Evolutionary conservation across 1,284 basidiomycete species (phyloP), one percentile per base, ranked within the genome.

Genomic region (Rhodotorula sp.): DNA sequence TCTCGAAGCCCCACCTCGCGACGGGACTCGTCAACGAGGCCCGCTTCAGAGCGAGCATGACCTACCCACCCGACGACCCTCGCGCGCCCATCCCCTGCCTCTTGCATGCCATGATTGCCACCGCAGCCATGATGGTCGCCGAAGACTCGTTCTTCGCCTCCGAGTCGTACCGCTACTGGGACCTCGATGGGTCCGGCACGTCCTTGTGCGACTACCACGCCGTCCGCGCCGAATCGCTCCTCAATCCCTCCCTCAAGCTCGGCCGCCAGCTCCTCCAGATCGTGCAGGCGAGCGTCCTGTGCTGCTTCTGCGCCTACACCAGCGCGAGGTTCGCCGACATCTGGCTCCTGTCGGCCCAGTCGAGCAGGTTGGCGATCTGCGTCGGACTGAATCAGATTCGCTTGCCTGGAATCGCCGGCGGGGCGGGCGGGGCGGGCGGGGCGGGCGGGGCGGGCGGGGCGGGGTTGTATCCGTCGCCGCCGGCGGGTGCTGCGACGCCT

Each of bases 251-350:
- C 20, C 89, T 92, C 87, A 87, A 86, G 30, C 88, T 84, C 54
- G 91, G 90, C 47, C 86, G 88, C 78, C 88, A 91, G 75, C 91
- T 92, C 70, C 89, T 92, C 77, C 85, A 86, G 26, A 89, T 91
- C 16, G 86, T 91, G 83, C 90, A 92, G 78, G 89, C 91, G 7
- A 90, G 89, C 77, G 88, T 88, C 71, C 82, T 92, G 48, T 84
- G 91, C 46, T 89, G 88, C 4, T 92, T 90, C 89, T 92, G 89
- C 81, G 90, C 91, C 74, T 92, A 91, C 78, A 88, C 90, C 69
- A 88, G 91, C 79, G 91, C 90, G 4, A 85, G 90, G 16, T 92
- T 90, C 89, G 89, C 91, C 18, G 91, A 92, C 80, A 88, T 92
- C 9, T 92, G 90, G 90, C 88, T 91, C 58, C 89, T 90, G 80